phyloP scores from a whole-genome alignment of 371 early-diverging fungal species.

The Capniomyces stellatus region DNA sequence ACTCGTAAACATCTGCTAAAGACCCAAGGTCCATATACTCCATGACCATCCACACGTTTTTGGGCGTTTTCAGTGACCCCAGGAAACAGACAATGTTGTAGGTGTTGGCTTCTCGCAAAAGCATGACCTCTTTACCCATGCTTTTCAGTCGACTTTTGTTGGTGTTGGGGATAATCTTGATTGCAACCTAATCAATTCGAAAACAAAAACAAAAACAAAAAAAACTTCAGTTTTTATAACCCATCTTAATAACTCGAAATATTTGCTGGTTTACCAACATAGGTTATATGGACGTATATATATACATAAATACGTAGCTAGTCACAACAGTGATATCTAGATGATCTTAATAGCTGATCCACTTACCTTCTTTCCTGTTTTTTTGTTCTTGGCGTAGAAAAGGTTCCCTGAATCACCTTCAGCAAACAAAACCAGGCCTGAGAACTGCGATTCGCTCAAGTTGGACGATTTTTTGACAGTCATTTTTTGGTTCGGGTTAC shows the following conservation, averaged over 20 bases:
- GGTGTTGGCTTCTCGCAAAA: conserved; percentile 48
- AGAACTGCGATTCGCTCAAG: conserved; percentile 2
- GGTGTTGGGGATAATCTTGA: conserved; percentile 47
- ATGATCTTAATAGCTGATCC: too few species aligned
- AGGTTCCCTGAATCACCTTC: conserved; percentile 65
- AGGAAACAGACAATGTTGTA: conserved; percentile 51
- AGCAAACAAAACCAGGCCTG: conserved; percentile 31
- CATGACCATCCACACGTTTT: conserved; percentile 52
- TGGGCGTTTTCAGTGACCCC: conserved; percentile 37
- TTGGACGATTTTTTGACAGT: neutral
- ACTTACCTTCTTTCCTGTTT: conserved; percentile 30
- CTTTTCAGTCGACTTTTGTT: conserved; percentile 44
- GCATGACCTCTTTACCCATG: conserved; percentile 45
- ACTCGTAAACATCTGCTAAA: conserved; percentile 49
- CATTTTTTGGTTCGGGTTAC: neutral
- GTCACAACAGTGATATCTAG: too few species aligned
- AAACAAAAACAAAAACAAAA: too few species aligned
- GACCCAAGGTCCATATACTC: conserved; percentile 63
- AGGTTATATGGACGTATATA: too few species aligned
- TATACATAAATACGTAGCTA: too few species aligned
- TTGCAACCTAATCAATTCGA: too few species aligned
- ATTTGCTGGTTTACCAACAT: too few species aligned
- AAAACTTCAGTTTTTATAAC: too few species aligned
- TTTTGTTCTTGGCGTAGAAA: conserved; percentile 33
- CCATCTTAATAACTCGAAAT: too few species aligned